A percentile compares a stretch with the other conserved stretches of the same genome.
These are phyloP conservation scores for Chalaropsis thielavioides DNA, from an alignment of 2,329 filamentous ascomycete species.

Conservation along the genomic window DNA sequence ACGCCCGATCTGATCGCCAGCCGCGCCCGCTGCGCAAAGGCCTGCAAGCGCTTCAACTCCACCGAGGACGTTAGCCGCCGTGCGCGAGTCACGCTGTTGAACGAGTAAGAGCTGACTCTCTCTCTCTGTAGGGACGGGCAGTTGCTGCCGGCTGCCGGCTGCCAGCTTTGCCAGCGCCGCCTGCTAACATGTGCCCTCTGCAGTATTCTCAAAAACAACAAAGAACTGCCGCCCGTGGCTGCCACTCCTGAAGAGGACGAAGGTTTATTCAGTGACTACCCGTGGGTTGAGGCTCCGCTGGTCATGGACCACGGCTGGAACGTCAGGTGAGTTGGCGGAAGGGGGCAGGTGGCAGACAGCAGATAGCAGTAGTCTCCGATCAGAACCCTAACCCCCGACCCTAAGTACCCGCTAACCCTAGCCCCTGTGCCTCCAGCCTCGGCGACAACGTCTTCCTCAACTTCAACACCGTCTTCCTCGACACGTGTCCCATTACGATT, in stretches of 20 bases:
- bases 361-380: too few relatives aligned
- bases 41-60: conserved; percentile 49
- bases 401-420: background rate
- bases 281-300: conserved; percentile 57
- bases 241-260: conserved; percentile 41
- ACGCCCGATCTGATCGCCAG: conserved; percentile 50
- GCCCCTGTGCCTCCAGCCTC: conserved; percentile 28
- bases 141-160: too few relatives aligned
- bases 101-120: conserved; percentile 43
- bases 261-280: conserved; percentile 44
- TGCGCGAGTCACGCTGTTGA: conserved; percentile 51
- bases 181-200: background rate
- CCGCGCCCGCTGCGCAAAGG: conserved; percentile 46
- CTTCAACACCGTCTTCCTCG: conserved; percentile 59
- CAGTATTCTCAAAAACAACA: conserved; percentile 46
- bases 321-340: conserved; percentile 34
- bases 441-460: conserved; percentile 62
- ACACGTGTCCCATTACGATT: conserved; percentile 60
- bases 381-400: too few relatives aligned
- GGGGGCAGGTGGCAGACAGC: too few relatives aligned
- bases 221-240: conserved; percentile 45
- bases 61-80: conserved; percentile 45
- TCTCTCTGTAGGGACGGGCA: too few relatives aligned
- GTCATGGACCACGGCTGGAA: conserved; percentile 68
- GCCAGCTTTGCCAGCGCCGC: too few relatives aligned